These are phyloP conservation scores for Mycena floridula DNA, from an alignment of 768 basidiomycete genomes.

Conservation along the genomic window DNA sequence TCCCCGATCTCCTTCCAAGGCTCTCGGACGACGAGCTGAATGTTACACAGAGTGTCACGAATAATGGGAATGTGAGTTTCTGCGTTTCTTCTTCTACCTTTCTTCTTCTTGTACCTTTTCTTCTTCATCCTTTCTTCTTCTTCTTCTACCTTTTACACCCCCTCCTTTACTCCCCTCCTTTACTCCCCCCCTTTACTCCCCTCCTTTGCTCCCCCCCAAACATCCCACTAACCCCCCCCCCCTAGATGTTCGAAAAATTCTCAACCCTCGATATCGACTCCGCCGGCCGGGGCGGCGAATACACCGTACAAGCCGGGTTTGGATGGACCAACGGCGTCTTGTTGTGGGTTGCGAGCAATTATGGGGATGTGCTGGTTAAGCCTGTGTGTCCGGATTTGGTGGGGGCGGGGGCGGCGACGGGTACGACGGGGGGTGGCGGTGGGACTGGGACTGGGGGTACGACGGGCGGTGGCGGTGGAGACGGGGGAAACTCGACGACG, in stretches of 20 bases:
- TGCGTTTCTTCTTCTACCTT: no score
- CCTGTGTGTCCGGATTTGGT: constrained; percentile 57
- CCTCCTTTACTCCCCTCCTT: not conserved
- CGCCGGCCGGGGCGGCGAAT: constrained; percentile 74
- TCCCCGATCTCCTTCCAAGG: constrained; percentile 60
- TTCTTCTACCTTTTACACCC: not conserved
- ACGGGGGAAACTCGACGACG: not conserved
- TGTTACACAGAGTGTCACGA: constrained; percentile 55
- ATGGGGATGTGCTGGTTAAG: constrained; percentile 50
- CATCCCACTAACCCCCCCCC: not conserved
- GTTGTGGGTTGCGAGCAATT: constrained; percentile 68
- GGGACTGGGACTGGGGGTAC: not conserved
- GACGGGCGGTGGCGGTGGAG: not conserved
- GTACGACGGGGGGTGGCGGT: not conserved
- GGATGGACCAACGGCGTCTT: constrained; percentile 87
- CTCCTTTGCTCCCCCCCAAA: not conserved
- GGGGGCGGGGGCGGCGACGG: constrained; percentile 2
- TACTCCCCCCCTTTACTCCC: not conserved
- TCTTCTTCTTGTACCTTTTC: no score
- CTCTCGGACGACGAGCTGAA: constrained; percentile 68
- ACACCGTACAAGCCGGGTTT: constrained; percentile 53
- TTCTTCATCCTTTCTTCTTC: no score
- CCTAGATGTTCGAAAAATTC: constrained; percentile 87
- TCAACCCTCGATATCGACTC: constrained; percentile 73
- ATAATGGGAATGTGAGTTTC: constrained; percentile 67